phyloP scores from a whole-genome alignment of 257 asterid species.

The Jasminum sambac region DNA sequence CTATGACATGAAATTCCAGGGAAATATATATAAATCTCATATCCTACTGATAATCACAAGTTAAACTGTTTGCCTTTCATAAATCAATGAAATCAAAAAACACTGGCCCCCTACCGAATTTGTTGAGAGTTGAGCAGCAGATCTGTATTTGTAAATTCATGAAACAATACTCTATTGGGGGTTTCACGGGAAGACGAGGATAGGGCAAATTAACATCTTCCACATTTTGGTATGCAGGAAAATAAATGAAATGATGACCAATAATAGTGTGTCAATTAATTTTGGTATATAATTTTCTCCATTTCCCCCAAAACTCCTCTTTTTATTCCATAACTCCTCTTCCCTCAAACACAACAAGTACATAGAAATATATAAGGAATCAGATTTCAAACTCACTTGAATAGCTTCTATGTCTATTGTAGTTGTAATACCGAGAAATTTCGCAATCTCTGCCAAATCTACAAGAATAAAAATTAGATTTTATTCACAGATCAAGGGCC shows the following conservation, averaged over 20 bases:
- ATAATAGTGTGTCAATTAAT: too few relatives aligned
- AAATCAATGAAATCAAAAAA: background rate
- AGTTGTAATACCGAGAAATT: conserved; percentile 89
- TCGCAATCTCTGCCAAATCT: conserved; percentile 98
- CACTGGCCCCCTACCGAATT: background rate
- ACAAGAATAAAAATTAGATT: conserved; percentile 29
- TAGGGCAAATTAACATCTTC: background rate
- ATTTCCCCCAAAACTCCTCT: background rate
- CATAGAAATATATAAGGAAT: background rate
- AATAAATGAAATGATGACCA: background rate
- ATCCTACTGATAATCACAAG: background rate
- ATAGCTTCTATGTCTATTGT: conserved; percentile 87
- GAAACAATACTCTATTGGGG: background rate
- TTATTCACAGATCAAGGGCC: background rate
- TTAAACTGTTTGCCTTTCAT: background rate
- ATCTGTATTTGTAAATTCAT: too few relatives aligned
- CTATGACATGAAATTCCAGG: too few relatives aligned
- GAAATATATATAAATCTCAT: too few relatives aligned
- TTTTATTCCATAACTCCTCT: background rate
- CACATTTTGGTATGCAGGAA: background rate
- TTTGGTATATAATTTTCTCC: background rate
- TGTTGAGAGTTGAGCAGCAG: background rate
- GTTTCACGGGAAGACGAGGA: background rate
- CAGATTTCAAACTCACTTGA: conserved; percentile 61
- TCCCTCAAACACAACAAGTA: background rate